Evolutionary conservation across 2,329 filamentous ascomycete species (phyloP).

Genomic region (Curvularia lunata): DNA sequence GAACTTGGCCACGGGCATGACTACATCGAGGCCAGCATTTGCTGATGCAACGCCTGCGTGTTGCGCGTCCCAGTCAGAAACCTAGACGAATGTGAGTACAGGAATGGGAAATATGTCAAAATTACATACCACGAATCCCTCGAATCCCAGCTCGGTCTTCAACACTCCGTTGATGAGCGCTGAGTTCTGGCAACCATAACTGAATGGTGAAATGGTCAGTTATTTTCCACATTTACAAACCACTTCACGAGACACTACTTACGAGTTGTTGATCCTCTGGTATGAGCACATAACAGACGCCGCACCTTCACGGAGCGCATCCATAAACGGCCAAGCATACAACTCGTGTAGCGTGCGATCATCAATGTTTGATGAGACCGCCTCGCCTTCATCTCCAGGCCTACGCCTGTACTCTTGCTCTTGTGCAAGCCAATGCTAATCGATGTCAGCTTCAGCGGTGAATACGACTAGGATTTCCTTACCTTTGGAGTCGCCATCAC

Average conservation of each 20-base stretch:
- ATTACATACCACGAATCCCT: slow-evolving; percentile 50
- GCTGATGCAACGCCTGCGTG: slow-evolving; percentile 55
- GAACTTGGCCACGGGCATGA: slow-evolving; percentile 48
- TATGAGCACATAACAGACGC: slow-evolving; percentile 66
- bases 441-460: neutral
- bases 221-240: neutral
- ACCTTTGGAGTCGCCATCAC: slow-evolving; percentile 41
- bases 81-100: slow-evolving; percentile 3
- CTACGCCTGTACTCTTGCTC: slow-evolving; percentile 62
- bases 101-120: neutral
- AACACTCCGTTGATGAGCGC: slow-evolving; percentile 57
- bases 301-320: slow-evolving; percentile 63
- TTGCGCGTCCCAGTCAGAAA: slow-evolving; percentile 53
- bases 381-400: slow-evolving; percentile 56
- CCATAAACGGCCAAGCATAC: slow-evolving; percentile 71
- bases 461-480: neutral
- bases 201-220: neutral
- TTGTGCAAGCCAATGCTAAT: slow-evolving; percentile 51
- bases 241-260: neutral
- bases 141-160: slow-evolving; percentile 59
- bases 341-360: slow-evolving; percentile 69
- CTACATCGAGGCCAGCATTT: slow-evolving; percentile 57
- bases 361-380: slow-evolving; percentile 67
- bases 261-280: slow-evolving; percentile 41
- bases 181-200: slow-evolving; percentile 47